These are phyloP conservation scores for Excoecaria cochinchinensis DNA, from an alignment of 345 rosid genomes.

Conservation along the genomic window DNA sequence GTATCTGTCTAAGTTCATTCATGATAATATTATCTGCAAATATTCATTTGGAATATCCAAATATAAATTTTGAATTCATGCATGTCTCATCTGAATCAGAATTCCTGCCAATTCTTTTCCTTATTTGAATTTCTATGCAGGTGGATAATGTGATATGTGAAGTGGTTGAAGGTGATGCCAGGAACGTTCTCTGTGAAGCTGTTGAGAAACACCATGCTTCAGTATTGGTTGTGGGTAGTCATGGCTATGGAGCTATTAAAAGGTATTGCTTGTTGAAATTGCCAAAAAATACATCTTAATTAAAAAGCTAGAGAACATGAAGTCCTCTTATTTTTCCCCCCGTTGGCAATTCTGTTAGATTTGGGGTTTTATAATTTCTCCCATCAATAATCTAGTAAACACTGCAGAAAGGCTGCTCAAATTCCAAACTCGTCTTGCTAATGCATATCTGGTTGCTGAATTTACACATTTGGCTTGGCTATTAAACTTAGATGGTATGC, in stretches of 20 bases:
- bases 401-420: too few species aligned
- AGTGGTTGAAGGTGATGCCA: conserved; percentile 84
- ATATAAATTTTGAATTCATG: neutral
- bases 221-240: conserved; percentile 87
- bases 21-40: neutral
- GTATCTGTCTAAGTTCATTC: neutral
- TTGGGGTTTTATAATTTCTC: neutral
- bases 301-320: neutral
- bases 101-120: neutral
- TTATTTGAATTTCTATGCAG: conserved; percentile 33
- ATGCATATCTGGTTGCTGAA: neutral
- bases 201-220: conserved; percentile 87
- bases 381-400: neutral
- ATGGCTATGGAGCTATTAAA: conserved; percentile 95
- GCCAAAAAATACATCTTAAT: neutral
- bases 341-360: neutral
- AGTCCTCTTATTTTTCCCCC: too few species aligned
- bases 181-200: conserved; percentile 84
- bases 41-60: neutral
- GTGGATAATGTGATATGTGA: conserved; percentile 51
- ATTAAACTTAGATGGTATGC: neutral
- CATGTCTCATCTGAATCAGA: neutral
- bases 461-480: neutral
- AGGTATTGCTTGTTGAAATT: conserved; percentile 42
- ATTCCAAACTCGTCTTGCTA: neutral